These are phyloP conservation scores for Podaxis sp. DNA, from an alignment of 768 basidiomycete species.

Conservation along the genomic window DNA sequence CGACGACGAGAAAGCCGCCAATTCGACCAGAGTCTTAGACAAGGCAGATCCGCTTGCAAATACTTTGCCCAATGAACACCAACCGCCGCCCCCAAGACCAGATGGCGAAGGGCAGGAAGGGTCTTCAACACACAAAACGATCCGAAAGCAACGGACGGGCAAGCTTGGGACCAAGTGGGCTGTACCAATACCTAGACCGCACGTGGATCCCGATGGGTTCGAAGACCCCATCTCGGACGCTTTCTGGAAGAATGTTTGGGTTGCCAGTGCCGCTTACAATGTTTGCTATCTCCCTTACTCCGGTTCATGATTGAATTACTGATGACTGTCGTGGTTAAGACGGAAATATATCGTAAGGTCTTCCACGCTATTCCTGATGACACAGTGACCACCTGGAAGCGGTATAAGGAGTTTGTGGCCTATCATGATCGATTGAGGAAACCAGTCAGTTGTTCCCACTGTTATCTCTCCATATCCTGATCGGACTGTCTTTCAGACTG, in stretches of 20 bases:
- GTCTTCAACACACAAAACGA: conserved; percentile 41
- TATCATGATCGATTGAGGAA: conserved; percentile 76
- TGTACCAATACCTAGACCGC: conserved; percentile 65
- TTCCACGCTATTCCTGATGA: conserved; percentile 96
- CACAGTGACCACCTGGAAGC: conserved; percentile 91
- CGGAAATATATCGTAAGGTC: conserved; percentile 93
- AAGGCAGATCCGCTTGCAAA: conserved; percentile 43
- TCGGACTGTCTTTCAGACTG: conserved; percentile 34
- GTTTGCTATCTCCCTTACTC: conserved; percentile 43
- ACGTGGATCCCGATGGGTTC: conserved; percentile 74
- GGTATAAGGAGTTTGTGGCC: conserved; percentile 81
- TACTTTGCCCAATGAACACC: conserved; percentile 47
- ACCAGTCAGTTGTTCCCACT: conserved; percentile 45
- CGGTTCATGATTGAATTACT: conserved; percentile 21
- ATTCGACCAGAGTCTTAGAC: neutral
- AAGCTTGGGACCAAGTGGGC: conserved; percentile 61
- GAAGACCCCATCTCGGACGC: conserved; percentile 84
- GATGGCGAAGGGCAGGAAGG: conserved; percentile 50
- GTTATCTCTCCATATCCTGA: neutral
- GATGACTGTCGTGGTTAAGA: conserved; percentile 44
- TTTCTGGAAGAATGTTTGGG: conserved; percentile 93
- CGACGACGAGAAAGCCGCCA: conserved; percentile 7
- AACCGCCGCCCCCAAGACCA: conserved; percentile 42
- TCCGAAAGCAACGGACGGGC: conserved; percentile 47
- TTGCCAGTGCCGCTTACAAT: conserved; percentile 84